These are phyloP conservation scores for Candida patagonica DNA, from an alignment of 805 yeast species.

Conservation along the genomic window DNA sequence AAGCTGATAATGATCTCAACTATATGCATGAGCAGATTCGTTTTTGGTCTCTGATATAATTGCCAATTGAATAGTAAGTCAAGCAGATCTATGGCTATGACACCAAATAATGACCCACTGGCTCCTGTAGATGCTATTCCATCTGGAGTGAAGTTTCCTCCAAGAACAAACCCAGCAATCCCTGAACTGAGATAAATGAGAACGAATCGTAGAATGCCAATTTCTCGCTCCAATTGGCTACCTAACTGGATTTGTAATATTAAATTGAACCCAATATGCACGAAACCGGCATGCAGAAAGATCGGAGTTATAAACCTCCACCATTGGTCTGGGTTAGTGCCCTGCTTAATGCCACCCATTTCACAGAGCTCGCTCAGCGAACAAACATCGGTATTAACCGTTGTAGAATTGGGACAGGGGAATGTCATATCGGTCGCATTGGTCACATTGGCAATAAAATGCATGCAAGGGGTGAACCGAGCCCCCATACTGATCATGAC, in stretches of 20 bases:
- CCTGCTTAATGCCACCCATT: constrained; percentile 37
- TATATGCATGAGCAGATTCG: constrained; percentile 39
- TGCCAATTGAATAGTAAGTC: constrained; percentile 44
- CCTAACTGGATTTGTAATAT: constrained; percentile 56
- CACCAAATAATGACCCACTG: constrained; percentile 61
- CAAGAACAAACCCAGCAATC: constrained; percentile 55
- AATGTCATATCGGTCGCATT: constrained; percentile 36
- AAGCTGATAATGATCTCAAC: constrained; percentile 50
- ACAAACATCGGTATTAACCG: constrained; percentile 46
- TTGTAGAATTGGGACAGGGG: constrained; percentile 66
- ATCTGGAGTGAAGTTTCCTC: constrained; percentile 58
- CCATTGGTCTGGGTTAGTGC: constrained; percentile 40
- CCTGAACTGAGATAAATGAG: constrained; percentile 54
- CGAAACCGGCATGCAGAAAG: constrained; percentile 63
- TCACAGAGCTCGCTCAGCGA: constrained; percentile 52
- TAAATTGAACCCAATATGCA: constrained; percentile 58
- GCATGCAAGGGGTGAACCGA: constrained; percentile 65
- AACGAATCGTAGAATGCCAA: constrained; percentile 47
- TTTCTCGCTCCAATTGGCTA: constrained; percentile 42
- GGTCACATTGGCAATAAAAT: constrained; percentile 40
- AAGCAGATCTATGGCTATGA: constrained; percentile 52
- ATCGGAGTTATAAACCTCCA: constrained; percentile 62
- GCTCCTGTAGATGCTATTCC: constrained; percentile 66
- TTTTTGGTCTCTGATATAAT: constrained; percentile 37
- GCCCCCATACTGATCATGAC: constrained; percentile 62